Evolutionary conservation across 2,329 filamentous ascomycete genomes (phyloP), one percentile per base, ranked within the genome.

Genomic region (Phoma sp.): DNA sequence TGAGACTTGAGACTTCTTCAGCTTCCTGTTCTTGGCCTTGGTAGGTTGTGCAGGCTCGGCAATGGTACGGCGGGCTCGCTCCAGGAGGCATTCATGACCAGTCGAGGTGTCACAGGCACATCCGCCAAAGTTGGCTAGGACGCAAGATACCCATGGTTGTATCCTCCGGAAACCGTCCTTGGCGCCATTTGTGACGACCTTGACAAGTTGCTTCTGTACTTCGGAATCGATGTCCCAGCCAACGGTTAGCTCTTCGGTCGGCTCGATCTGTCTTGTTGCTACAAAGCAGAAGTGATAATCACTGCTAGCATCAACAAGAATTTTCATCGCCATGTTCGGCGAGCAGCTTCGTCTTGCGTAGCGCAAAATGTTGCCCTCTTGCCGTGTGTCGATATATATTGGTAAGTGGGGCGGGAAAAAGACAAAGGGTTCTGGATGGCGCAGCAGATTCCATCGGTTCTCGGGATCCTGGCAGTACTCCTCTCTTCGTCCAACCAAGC

Each of bases 321-420:
- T 96, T 71, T 95, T 93, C 65, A 98, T 81, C 26, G 85, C 83
- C n/a, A 95, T 86, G 68, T 98, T 99, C 1, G 95, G 91, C 57
- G 85, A 87, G 78, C 95, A 99, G 67, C 95, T 98, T 61, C 93
- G 86, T 51, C 95, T 87, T n/a, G 96, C 87, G 71, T 95, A 97
- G 37, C 95, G 90, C 52, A 95, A 87, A 29, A 87, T 80, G 4
- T 91, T 96, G 18, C 93, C 95, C 77, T 96, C 92, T 71, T 85
- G 86, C 55, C 95, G 84, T 9, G 93, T 95, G 74, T 97, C 95
- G 67, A 99, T 95, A 76, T 93, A 96, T 11, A 99, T 84, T 0
- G 93, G 93, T 7, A 98, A 84, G 53, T 88, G 83, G 1, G 92
- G 91, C 67, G 96, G 93, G 75, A 98, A 81, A 72, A 83, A 83